Evolutionary conservation across 1,284 basidiomycete genomes (phyloP), one percentile per base, ranked within the genome.

Genomic region (Cutaneotrichosporon dermatis): DNA sequence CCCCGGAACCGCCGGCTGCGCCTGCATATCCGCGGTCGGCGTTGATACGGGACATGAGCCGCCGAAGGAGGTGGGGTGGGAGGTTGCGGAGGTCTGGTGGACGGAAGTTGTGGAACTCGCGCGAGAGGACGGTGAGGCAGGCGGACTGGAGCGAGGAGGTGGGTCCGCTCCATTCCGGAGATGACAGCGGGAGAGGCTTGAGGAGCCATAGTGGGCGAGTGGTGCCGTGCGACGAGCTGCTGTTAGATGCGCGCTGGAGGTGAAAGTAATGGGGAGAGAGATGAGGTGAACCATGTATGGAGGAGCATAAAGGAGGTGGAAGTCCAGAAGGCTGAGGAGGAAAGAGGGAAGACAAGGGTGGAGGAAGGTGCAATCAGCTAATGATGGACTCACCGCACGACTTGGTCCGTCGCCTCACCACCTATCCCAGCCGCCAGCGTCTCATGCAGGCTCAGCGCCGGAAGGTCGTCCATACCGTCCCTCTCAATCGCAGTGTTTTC

Each of bases 361-460:
- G 25, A 25, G 25, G 25, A 25, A 25, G 25, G 25, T 25, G 25
- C 25, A 25, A 25, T 25, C 25, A 25, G 25, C 25, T 25, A 25
- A 25, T 25, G 25, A 25, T 25, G 25, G 25, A 25, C 25, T 16
- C 33, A 65, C 63, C 10, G 6, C 3, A 67, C 7, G 2, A 35
- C 15, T 35, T n/a, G 13, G 52, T 67, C 66, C 0, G 63, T 65
- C 11, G 39, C 51, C 48, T 65, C 61, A 4, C 55, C 61, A 13
- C 66, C 66, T 6, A 67, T 15, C 13, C 59, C 64, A 25, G 42
- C 44, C 7, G 42, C 45, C 9, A 58, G 36, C 12, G 33, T 42
- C 39, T 60, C 59, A 35, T 16, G 15, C 34, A 56, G 52, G 37
- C 92, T 89, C 79, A 94, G 25, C 25, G 25, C 25, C 3, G 25